Evolutionary conservation across 306 rosid genomes (phyloP).

Genomic region (Sindora glabra): DNA sequence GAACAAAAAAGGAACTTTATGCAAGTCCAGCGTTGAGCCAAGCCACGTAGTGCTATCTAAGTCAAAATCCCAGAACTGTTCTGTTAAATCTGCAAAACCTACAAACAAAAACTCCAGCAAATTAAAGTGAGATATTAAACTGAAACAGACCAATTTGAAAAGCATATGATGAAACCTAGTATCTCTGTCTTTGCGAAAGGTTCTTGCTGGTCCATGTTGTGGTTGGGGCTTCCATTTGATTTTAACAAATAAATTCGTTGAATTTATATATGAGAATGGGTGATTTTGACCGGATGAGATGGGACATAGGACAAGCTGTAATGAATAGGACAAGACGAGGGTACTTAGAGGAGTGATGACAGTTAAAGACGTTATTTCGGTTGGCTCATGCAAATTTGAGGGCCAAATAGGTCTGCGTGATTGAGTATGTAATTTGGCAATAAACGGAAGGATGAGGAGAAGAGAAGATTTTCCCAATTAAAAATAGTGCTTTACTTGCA

Average conservation of each 20-base stretch:
- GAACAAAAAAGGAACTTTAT: conserved; percentile 9
- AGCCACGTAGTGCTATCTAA: conserved; percentile 14
- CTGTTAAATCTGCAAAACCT: conserved; percentile 29
- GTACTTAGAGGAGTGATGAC: conserved; percentile 18
- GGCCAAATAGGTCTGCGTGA: conserved; percentile 34
- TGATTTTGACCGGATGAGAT: conserved; percentile 31
- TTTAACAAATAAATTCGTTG: neutral
- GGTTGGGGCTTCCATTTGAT: neutral
- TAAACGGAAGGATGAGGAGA: conserved; percentile 3
- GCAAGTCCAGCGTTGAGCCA: conserved; percentile 12
- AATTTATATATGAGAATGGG: conserved; percentile 25
- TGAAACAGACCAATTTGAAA: neutral
- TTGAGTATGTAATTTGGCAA: conserved; percentile 13
- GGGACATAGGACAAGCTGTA: conserved; percentile 37
- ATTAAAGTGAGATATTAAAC: neutral
- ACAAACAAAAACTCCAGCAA: neutral
- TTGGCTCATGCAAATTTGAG: conserved; percentile 37
- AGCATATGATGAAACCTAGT: conserved; percentile 16
- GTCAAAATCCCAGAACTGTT: neutral
- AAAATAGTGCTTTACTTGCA: conserved; percentile 56
- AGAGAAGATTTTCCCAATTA: neutral
- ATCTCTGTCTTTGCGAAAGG: conserved; percentile 14
- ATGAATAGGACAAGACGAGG: conserved; percentile 36
- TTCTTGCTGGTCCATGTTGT: conserved; percentile 36
- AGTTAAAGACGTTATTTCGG: conserved; percentile 38